A percentile compares a stretch with the other conserved stretches of the same genome.
Conservation (phyloP, 306 rosid species). For the Trifolium fragiferum region DNA sequence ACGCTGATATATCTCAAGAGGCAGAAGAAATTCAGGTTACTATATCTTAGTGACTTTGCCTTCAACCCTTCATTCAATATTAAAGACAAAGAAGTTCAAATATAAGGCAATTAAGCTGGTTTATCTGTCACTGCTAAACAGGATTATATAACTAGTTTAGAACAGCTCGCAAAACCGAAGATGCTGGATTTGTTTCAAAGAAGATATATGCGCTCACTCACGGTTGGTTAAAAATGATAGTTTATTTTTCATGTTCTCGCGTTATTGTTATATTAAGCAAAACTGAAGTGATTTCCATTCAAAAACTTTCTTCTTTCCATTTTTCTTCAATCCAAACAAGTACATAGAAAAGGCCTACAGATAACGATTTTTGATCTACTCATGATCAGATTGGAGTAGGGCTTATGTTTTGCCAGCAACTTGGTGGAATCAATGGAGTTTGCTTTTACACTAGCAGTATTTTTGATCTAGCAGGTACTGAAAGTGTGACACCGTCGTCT, state of each 20-base stretch:
- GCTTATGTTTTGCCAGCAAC: constrained; percentile 85
- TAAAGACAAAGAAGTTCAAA: background rate
- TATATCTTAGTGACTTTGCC: constrained; percentile 11
- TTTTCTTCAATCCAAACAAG: too few relatives aligned
- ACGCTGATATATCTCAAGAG: constrained; percentile 68
- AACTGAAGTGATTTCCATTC: background rate
- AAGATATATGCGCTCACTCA: constrained; percentile 76
- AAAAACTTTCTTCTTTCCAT: background rate
- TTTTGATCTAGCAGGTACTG: constrained; percentile 77
- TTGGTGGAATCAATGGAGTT: constrained; percentile 88
- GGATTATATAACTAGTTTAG: constrained; percentile 78
- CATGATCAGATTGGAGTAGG: constrained; percentile 80
- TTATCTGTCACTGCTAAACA: constrained; percentile 37
- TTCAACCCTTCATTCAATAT: background rate
- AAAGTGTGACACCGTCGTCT: too few relatives aligned
- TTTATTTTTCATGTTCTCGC: background rate
- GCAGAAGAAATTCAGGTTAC: constrained; percentile 85
- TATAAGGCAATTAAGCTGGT: background rate
- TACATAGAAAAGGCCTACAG: too few relatives aligned
- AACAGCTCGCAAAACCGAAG: constrained; percentile 75
- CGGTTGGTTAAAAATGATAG: constrained; percentile 44
- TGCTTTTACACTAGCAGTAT: constrained; percentile 79
- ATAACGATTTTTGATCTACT: background rate
- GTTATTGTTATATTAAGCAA: background rate
- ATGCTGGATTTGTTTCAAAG: constrained; percentile 75